Evolutionary conservation across 306 rosid genomes (phyloP).

Genomic region (Inga oerstediana): DNA sequence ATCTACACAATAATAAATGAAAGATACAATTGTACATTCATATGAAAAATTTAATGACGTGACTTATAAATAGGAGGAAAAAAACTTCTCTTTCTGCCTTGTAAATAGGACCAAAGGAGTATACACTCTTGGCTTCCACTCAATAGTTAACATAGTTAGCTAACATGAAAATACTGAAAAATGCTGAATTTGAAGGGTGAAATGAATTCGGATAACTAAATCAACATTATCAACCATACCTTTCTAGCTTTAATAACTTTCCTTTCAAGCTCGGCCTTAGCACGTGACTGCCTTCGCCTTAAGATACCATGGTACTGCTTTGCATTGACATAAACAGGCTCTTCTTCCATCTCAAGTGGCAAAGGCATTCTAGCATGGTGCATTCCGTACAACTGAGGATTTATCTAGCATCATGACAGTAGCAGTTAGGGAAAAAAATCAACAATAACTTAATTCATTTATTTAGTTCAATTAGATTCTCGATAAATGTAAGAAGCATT

Average conservation of each 20-base stretch:
- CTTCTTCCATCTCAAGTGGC: slow-evolving; percentile 89
- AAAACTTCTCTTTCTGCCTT: too few species aligned
- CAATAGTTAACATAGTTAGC: not conserved
- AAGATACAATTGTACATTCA: too few species aligned
- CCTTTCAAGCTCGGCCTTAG: slow-evolving; percentile 84
- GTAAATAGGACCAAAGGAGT: too few species aligned
- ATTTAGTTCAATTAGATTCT: slow-evolving; percentile 24
- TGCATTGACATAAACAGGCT: slow-evolving; percentile 91
- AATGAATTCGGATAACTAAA: not conserved
- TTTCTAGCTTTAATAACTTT: slow-evolving; percentile 69
- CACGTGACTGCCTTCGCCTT: slow-evolving; percentile 88
- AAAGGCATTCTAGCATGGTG: slow-evolving; percentile 82
- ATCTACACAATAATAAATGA: too few species aligned
- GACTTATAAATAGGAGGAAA: too few species aligned
- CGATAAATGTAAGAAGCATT: not conserved
- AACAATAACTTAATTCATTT: not conserved
- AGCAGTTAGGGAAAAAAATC: slow-evolving; percentile 24
- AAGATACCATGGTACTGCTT: slow-evolving; percentile 94
- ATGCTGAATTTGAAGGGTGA: not conserved
- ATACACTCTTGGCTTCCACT: not conserved
- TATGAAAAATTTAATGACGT: too few species aligned
- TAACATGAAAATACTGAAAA: not conserved
- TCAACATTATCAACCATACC: slow-evolving; percentile 46
- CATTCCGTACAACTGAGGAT: slow-evolving; percentile 61
- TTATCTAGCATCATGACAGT: slow-evolving; percentile 53